Conservation (phyloP, 768 basidiomycete genomes). For the Chiua virens region DNA sequence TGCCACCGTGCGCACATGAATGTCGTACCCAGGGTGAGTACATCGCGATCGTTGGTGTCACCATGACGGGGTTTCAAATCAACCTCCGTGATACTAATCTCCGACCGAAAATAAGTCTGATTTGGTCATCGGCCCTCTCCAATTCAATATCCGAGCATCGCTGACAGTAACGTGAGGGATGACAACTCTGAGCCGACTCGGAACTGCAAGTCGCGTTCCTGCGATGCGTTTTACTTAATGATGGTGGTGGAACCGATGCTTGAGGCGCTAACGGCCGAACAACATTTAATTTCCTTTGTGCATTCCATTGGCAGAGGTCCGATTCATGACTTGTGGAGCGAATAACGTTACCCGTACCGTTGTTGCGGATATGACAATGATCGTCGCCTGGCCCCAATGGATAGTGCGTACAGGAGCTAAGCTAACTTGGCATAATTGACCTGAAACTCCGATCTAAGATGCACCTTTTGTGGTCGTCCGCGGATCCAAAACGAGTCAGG, state of each 20-base stretch:
- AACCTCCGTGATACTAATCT: background rate
- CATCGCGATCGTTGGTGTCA: no score
- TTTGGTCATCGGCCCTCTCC: background rate
- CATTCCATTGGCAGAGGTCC: no score
- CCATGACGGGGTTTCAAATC: background rate
- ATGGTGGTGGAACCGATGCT: no score
- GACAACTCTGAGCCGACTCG: no score
- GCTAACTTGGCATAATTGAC: background rate
- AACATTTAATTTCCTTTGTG: no score
- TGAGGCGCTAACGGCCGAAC: no score
- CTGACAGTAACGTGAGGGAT: no score
- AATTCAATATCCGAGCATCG: background rate
- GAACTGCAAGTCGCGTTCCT: background rate
- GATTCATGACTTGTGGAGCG: no score
- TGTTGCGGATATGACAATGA: conserved; percentile 12
- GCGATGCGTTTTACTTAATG: background rate
- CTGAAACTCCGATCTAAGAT: conserved; percentile 19
- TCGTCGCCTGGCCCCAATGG: conserved; percentile 23
- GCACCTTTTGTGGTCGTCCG: conserved; percentile 21
- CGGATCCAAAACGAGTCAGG: conserved; percentile 23
- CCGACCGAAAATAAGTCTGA: background rate
- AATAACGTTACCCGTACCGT: conserved; percentile 1
- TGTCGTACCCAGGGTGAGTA: no score
- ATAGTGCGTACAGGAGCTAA: conserved; percentile 9
- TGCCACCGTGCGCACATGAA: no score